Percentiles rank a stretch among this genome's conserved stretches.
phyloP scores from a whole-genome alignment of 2,329 filamentous ascomycete genomes.

The Hymenoscyphus fructigenus region DNA sequence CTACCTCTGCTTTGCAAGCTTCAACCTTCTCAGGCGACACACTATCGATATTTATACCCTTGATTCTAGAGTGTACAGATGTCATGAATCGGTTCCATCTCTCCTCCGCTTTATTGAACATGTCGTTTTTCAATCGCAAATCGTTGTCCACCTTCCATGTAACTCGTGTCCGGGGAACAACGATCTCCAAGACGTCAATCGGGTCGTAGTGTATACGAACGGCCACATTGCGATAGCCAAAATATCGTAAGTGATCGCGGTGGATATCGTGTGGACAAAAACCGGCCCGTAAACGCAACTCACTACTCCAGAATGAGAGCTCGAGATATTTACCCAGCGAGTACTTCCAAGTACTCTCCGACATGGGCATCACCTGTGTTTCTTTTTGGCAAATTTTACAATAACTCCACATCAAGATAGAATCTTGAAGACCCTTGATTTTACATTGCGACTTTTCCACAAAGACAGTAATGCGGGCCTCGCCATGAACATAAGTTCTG shows the following conservation, averaged over 20 bases:
- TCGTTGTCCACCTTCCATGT: constrained; percentile 99
- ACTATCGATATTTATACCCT: constrained; percentile 87
- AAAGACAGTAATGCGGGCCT: constrained; percentile 89
- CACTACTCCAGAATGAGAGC: constrained; percentile 90
- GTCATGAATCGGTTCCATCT: constrained; percentile 83
- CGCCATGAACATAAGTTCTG: constrained; percentile 93
- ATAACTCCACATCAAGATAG: constrained; percentile 96
- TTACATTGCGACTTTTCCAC: constrained; percentile 73
- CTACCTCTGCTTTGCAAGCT: constrained; percentile 77
- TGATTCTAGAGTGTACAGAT: constrained; percentile 80
- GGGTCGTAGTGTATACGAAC: constrained; percentile 90
- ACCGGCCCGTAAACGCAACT: constrained; percentile 70
- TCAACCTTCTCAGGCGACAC: constrained; percentile 85
- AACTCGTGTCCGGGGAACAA: constrained; percentile 84
- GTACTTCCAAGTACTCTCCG: constrained; percentile 93
- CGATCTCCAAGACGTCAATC: constrained; percentile 89
- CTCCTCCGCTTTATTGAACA: constrained; percentile 78
- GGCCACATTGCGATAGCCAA: constrained; percentile 81
- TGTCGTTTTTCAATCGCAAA: constrained; percentile 86
- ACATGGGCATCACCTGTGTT: constrained; percentile 88
- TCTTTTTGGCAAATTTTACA: constrained; percentile 92
- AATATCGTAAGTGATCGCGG: constrained; percentile 88
- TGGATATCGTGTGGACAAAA: constrained; percentile 90
- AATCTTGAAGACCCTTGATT: constrained; percentile 64
- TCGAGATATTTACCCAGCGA: constrained; percentile 99